Base-by-base conservation (phyloP, 176 grass and related monocot species). In the Eragrostis curvula region DNA sequence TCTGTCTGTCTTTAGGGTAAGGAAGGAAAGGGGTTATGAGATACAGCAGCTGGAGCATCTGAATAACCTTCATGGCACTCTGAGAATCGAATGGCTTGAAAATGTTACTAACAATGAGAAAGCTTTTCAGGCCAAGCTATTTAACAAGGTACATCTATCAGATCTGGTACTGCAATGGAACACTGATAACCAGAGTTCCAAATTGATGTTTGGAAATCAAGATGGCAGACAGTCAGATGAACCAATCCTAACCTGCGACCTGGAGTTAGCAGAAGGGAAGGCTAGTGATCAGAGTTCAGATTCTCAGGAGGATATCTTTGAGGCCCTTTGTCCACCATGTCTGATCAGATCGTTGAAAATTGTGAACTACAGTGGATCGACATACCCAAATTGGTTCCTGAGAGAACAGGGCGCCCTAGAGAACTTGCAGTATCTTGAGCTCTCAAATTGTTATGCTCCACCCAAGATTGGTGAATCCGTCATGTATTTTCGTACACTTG, bases 41-140 rank as follows among this genome's bases (percentile, higher is more conserved):
- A 44, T 81, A 36, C 67, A 77, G 1, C 81, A 88, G 28, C 73
- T 91, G 5, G 47, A 71, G 65, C 27, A 45, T 18, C 18, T 91
- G 20, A 59, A 28, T 1, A 48, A 81, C 32, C 63, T 91, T 49
- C 68, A 5, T 23, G 81, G 80, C 18, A 2, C 0, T 0, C 52
- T 88, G 15, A 0, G 0, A 0, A 77, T 91, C 0, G 0, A 18
- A 0, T 16, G 70, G 45, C 65, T 85, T 46, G 42, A 82, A 49
- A 36, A 41, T 52, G 52, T 91, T 13, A 1, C 40, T 36, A 63
- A 56, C 46, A 80, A 55, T 16, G 58, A 85, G 2, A 67, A 71
- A 55, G 84, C 48, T 86, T 5, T 2, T 18, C 48, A 57, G 23
- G 84, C 84, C 39, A 80, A 39, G 6, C 39, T 86, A 47, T 2